Percentiles rank a stretch among this genome's conserved stretches.
Evolutionary conservation across 2,329 filamentous ascomycete species (phyloP).

Genomic region (Stenocarpella maydis): DNA sequence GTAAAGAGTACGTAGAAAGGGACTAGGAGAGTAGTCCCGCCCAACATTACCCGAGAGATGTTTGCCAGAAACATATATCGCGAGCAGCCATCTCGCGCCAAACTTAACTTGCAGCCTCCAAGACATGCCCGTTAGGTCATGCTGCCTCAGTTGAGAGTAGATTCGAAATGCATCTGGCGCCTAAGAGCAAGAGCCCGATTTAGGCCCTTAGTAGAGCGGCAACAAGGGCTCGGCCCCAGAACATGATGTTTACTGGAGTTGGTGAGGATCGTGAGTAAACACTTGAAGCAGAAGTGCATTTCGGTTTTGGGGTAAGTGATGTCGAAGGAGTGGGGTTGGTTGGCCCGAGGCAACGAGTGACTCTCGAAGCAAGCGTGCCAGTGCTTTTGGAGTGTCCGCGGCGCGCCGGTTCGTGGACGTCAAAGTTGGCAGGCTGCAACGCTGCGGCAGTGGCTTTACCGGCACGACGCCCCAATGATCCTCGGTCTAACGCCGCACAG

Average conservation of each 20-base stretch:
- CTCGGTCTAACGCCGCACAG: constrained; percentile 27
- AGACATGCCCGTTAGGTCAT: not conserved
- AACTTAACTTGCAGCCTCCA: not conserved
- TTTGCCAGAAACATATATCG: not conserved
- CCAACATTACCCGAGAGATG: not conserved
- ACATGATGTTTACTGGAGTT: not conserved
- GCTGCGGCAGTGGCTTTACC: constrained; percentile 31
- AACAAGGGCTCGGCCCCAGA: not conserved
- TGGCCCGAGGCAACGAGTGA: not conserved
- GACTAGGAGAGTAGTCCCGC: not conserved
- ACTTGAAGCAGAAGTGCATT: not conserved
- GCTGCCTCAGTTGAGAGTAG: not conserved
- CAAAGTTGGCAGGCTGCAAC: constrained; percentile 29
- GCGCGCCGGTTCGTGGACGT: constrained; percentile 16
- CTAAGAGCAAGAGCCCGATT: not conserved
- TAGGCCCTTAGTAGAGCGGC: not conserved
- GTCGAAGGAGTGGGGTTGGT: not conserved
- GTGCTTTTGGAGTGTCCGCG: not conserved
- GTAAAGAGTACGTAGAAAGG: not conserved
- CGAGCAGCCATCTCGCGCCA: constrained; percentile 13
- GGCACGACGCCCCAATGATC: constrained; percentile 22
- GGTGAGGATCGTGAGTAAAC: not conserved
- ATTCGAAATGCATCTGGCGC: not conserved
- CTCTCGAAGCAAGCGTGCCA: not conserved
- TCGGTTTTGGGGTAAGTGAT: not conserved